Evolutionary conservation across 1,284 basidiomycete genomes (phyloP).

Genomic region (Melanopsichium pennsylvanicum): DNA sequence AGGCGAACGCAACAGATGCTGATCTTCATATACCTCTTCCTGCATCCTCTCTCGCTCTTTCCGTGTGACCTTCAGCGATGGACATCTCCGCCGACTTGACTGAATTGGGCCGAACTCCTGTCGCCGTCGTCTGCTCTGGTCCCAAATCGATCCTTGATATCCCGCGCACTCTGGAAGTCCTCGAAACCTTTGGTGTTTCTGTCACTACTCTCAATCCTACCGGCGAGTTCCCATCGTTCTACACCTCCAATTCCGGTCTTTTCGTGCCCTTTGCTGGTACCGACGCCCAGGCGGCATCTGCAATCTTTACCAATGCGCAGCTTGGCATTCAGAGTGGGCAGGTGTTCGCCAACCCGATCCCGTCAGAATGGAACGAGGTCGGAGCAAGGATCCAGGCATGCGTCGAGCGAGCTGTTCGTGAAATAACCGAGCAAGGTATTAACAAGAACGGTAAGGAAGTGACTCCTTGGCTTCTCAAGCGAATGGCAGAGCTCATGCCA

Average conservation of each 20-base stretch:
- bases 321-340: constrained; percentile 53
- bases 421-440: constrained; percentile 83
- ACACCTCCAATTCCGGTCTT: constrained; percentile 82
- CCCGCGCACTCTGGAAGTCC: constrained; percentile 87
- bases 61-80: constrained; percentile 73
- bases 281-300: constrained; percentile 35
- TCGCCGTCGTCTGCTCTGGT: constrained; percentile 85
- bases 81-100: constrained; percentile 72
- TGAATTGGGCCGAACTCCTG: constrained; percentile 58
- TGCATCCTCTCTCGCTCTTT: background rate
- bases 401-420: constrained; percentile 84
- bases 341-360: constrained; percentile 90
- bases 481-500: constrained; percentile 82
- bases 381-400: constrained; percentile 79
- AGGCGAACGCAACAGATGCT: too few species aligned
- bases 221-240: constrained; percentile 88
- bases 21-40: too few species aligned
- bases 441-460: constrained; percentile 85
- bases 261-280: constrained; percentile 70
- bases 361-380: constrained; percentile 74
- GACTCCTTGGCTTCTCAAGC: constrained; percentile 90
- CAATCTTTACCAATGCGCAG: constrained; percentile 75
- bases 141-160: constrained; percentile 96
- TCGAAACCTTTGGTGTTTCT: constrained; percentile 95
- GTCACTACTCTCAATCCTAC: constrained; percentile 81